These are phyloP conservation scores for Fusarium pseudocircinatum DNA, from an alignment of 2,329 filamentous ascomycete species.

Conservation along the genomic window DNA sequence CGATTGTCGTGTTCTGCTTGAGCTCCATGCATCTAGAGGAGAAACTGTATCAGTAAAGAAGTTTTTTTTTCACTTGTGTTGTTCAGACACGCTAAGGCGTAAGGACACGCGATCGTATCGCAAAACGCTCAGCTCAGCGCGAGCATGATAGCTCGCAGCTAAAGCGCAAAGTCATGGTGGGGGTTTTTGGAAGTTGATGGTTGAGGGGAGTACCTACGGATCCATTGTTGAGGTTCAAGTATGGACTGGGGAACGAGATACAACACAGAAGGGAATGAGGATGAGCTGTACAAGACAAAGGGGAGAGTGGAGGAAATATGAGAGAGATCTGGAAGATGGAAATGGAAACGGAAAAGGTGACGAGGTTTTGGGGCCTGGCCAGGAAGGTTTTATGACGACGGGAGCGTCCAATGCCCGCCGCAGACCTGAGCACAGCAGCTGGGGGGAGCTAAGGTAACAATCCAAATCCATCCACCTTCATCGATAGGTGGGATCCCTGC, in stretches of 20 bases:
- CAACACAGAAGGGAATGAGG: conserved; percentile 2
- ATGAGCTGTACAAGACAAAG: conserved; percentile 1
- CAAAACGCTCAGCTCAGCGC: conserved; percentile 31
- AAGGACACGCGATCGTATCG: conserved; percentile 14
- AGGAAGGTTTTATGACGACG: conserved; percentile 45
- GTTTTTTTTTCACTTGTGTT: background rate
- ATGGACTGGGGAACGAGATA: conserved; percentile 8
- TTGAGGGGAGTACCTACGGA: conserved; percentile 38
- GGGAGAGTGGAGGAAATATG: conserved; percentile 25
- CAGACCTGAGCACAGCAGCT: conserved; percentile 13
- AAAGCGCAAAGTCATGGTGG: conserved; percentile 34
- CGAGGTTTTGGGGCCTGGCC: conserved; percentile 32
- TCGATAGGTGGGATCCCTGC: conserved; percentile 20
- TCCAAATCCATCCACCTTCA: conserved; percentile 17
- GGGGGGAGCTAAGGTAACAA: conserved; percentile 37
- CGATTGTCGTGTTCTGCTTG: conserved; percentile 97
- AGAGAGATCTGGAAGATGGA: conserved; percentile 25
- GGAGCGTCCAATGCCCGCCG: conserved; percentile 34
- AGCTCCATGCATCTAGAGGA: conserved; percentile 77
- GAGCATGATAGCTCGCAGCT: conserved; percentile 29
- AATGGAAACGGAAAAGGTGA: conserved; percentile 32
- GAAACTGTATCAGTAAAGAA: conserved; percentile 19
- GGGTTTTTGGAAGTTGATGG: conserved; percentile 33
- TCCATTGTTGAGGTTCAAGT: conserved; percentile 40
- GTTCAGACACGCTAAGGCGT: background rate